These are phyloP conservation scores for Apiospora malaysiana DNA, from an alignment of 2,329 filamentous ascomycete genomes.

Conservation along the genomic window DNA sequence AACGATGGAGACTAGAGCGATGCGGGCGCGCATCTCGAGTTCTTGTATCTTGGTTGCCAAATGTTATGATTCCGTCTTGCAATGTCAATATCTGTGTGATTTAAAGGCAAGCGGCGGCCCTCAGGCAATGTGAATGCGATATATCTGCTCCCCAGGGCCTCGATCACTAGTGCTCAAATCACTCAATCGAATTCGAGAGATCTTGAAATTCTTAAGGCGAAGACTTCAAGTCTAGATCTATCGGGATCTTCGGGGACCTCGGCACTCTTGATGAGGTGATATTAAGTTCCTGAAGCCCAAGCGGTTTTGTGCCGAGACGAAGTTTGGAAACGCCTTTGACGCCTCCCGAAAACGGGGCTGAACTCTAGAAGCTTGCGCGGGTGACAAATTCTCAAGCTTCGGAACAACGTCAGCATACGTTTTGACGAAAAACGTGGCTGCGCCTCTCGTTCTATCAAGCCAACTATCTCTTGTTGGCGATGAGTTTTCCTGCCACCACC, in stretches of 20 bases:
- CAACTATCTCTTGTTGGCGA: too few relatives aligned
- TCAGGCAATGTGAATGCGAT: too few relatives aligned
- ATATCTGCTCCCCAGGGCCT: too few relatives aligned
- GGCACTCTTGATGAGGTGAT: neutral
- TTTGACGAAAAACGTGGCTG: too few relatives aligned
- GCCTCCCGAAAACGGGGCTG: neutral
- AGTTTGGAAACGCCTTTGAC: neutral
- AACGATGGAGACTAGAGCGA: neutral
- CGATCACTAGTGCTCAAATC: too few relatives aligned
- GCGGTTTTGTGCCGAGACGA: neutral
- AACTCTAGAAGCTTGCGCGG: neutral
- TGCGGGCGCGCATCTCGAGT: neutral
- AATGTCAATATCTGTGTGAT: too few relatives aligned
- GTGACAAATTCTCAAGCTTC: neutral
- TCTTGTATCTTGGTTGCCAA: neutral
- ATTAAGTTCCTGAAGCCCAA: neutral
- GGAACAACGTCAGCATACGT: too few relatives aligned
- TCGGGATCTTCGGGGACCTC: neutral
- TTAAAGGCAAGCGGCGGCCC: too few relatives aligned
- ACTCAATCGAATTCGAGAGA: neutral
- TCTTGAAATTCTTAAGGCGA: too few relatives aligned
- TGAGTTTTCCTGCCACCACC: too few relatives aligned
- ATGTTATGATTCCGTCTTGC: neutral
- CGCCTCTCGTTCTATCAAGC: too few relatives aligned
- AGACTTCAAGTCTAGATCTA: neutral